A percentile compares a stretch with the other conserved stretches of the same genome.
These are phyloP conservation scores for Manihot esculenta DNA, from an alignment of 441 rosid species.

Conservation along the genomic window DNA sequence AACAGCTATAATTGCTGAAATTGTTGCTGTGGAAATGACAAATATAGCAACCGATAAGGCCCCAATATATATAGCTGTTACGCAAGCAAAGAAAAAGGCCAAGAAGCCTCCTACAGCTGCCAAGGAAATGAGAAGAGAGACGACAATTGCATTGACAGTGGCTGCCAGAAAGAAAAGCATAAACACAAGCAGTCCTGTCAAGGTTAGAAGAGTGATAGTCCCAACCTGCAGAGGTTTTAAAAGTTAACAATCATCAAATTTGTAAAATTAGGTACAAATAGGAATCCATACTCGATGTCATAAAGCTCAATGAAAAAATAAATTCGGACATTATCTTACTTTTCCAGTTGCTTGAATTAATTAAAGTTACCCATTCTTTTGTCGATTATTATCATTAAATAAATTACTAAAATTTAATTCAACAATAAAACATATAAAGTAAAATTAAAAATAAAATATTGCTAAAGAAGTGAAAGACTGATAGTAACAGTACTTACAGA, in stretches of 20 bases:
- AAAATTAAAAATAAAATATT: no score
- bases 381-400: no score
- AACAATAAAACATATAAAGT: no score
- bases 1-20: slow-evolving; percentile 60
- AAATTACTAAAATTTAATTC: no score
- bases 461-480: background rate
- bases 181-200: slow-evolving; percentile 72
- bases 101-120: slow-evolving; percentile 89
- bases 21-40: slow-evolving; percentile 66
- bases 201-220: slow-evolving; percentile 55
- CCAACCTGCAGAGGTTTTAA: slow-evolving; percentile 60
- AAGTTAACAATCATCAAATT: background rate
- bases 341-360: no score
- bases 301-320: background rate
- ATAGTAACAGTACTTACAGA: slow-evolving; percentile 45
- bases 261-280: background rate
- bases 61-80: slow-evolving; percentile 72
- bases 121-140: slow-evolving; percentile 74
- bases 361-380: no score
- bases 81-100: slow-evolving; percentile 67
- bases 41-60: slow-evolving; percentile 70
- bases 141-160: slow-evolving; percentile 64
- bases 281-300: background rate
- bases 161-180: slow-evolving; percentile 82
- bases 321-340: no score